A percentile compares a stretch with the other conserved stretches of the same genome.
phyloP scores from a whole-genome alignment of 78 protist genomes.

The Speleostelium caveatum region DNA sequence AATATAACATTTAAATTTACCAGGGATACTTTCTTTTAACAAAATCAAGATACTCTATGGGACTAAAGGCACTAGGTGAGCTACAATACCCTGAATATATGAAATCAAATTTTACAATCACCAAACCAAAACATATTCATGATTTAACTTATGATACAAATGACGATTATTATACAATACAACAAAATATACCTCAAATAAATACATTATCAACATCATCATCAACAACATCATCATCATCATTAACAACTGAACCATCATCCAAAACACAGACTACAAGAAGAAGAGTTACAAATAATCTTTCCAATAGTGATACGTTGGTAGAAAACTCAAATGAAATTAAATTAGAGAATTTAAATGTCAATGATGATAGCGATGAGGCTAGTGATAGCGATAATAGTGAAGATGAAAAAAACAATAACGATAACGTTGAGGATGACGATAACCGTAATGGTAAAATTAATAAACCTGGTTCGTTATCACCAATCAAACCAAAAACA shows the following conservation, averaged over 20 bases:
- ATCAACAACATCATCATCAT: too few species aligned
- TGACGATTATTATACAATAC: neutral
- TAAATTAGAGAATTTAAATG: neutral
- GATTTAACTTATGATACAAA: neutral
- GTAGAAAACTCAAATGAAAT: neutral
- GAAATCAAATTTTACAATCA: slow-evolving; percentile 4
- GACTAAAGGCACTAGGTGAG: slow-evolving; percentile 52
- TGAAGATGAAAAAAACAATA: slow-evolving; percentile 7
- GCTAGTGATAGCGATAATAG: neutral
- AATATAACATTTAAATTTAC: too few species aligned
- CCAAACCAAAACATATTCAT: neutral
- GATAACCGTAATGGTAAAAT: neutral
- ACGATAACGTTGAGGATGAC: slow-evolving; percentile 7
- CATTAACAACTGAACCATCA: neutral
- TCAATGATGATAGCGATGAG: neutral
- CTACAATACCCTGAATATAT: slow-evolving; percentile 60
- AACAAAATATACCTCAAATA: neutral
- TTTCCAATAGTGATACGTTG: too few species aligned
- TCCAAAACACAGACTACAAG: neutral
- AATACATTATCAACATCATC: neutral
- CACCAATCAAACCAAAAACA: neutral
- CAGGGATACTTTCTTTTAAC: slow-evolving; percentile 57
- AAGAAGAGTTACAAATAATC: slow-evolving; percentile 20
- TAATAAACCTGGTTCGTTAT: neutral
- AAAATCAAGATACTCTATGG: slow-evolving; percentile 67